Evolutionary conservation across 2,329 filamentous ascomycete genomes (phyloP).

Genomic region (Colletotrichum godetiae): DNA sequence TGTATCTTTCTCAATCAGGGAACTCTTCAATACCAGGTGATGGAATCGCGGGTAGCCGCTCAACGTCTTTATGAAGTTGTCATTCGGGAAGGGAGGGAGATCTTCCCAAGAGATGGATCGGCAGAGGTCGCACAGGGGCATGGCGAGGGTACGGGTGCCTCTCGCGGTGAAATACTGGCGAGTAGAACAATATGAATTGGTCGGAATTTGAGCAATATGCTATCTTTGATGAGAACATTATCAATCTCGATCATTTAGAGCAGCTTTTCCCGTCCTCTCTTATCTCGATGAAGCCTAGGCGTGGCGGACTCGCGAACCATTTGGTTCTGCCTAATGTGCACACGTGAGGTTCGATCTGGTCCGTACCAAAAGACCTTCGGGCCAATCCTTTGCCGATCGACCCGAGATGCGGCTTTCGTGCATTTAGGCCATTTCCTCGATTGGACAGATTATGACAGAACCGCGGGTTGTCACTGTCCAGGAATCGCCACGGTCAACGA

Average conservation of each 20-base stretch:
- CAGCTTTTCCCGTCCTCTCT: background rate
- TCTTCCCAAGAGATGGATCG: constrained; percentile 1
- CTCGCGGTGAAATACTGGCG: background rate
- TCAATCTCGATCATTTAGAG: no score
- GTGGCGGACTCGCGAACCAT: background rate
- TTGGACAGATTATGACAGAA: background rate
- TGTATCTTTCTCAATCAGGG: background rate
- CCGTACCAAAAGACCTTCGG: background rate
- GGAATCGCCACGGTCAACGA: background rate
- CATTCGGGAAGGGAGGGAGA: constrained; percentile 21
- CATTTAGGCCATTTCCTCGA: background rate
- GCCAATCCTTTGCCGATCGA: background rate
- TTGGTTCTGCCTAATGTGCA: background rate
- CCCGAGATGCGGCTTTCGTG: background rate
- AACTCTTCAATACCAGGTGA: background rate
- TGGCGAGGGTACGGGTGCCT: background rate
- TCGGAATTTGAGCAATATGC: background rate
- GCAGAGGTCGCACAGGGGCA: constrained; percentile 7
- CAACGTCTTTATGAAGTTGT: background rate
- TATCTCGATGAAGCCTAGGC: background rate
- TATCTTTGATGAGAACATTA: background rate
- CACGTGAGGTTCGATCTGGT: background rate
- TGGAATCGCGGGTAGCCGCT: background rate
- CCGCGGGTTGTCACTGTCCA: background rate
- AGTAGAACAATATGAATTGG: background rate